Percentiles rank a stretch among this genome's conserved stretches.
phyloP scores from a whole-genome alignment of 2,329 filamentous ascomycete species.

The Paracoccidioides lutzii region DNA sequence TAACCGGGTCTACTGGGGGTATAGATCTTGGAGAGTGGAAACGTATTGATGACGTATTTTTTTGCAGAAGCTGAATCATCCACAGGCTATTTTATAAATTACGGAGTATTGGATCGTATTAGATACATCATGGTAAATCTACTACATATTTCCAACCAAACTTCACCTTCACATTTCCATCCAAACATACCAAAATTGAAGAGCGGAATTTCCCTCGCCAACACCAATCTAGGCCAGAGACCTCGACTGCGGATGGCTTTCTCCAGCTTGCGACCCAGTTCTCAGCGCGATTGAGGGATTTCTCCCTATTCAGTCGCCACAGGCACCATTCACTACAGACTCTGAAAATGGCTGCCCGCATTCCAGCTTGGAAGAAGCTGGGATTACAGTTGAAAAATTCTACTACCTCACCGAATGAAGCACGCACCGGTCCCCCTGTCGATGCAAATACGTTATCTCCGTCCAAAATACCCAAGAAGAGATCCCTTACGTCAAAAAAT shows the following conservation, averaged over 20 bases:
- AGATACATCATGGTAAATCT: not conserved
- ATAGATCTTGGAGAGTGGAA: no score
- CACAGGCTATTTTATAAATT: not conserved
- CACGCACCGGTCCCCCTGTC: not conserved
- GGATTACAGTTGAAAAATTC: constrained; percentile 47
- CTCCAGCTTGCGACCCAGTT: not conserved
- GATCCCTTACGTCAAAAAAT: constrained; percentile 3
- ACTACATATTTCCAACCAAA: not conserved
- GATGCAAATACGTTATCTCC: not conserved
- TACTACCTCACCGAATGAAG: constrained; percentile 13
- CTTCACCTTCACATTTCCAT: not conserved
- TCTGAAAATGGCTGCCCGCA: constrained; percentile 6
- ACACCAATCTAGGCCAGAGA: not conserved
- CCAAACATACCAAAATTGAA: not conserved
- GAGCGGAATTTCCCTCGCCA: not conserved
- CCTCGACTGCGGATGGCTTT: not conserved
- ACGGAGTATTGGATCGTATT: not conserved
- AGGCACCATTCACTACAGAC: not conserved
- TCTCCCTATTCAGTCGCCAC: not conserved
- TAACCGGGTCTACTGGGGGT: no score
- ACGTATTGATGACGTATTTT: not conserved
- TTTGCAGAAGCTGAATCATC: not conserved
- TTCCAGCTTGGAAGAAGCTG: constrained; percentile 50
- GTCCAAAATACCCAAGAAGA: constrained; percentile 7
- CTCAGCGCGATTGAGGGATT: not conserved